A percentile compares a stretch with the other conserved stretches of the same genome.
Evolutionary conservation across 192 early-diverging fungal species (phyloP).

Genomic region (Backusella australiensis): DNA sequence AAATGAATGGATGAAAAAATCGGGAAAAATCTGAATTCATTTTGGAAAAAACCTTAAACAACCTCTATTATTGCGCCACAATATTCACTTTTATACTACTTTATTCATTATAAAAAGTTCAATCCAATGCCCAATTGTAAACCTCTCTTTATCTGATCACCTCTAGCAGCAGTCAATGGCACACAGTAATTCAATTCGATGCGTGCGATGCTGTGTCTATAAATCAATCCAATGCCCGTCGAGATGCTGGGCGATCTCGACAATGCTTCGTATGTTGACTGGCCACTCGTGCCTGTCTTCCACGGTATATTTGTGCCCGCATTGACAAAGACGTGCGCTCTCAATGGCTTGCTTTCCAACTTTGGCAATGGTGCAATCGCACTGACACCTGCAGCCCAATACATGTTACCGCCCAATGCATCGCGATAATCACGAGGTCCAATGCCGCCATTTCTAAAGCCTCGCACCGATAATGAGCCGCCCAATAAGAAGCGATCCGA

Average conservation of each 20-base stretch:
- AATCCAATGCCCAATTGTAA: conserved; percentile 87
- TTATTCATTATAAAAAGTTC: conserved; percentile 61
- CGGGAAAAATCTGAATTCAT: background rate
- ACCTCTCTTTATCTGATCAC: conserved; percentile 71
- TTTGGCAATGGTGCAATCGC: conserved; percentile 81
- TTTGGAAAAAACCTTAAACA: background rate
- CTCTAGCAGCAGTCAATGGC: conserved; percentile 62
- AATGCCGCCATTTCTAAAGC: conserved; percentile 84
- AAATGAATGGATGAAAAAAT: background rate
- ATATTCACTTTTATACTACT: background rate
- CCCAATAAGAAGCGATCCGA: conserved; percentile 89
- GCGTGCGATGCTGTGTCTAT: conserved; percentile 80
- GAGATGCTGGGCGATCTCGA: conserved; percentile 66
- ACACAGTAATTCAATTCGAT: conserved; percentile 91
- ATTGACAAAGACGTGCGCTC: conserved; percentile 87
- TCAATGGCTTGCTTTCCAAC: conserved; percentile 59
- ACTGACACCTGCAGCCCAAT: conserved; percentile 75
- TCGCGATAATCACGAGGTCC: conserved; percentile 84
- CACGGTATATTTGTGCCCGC: conserved; percentile 71
- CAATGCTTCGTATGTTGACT: conserved; percentile 42
- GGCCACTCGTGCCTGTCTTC: conserved; percentile 33
- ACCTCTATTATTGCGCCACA: background rate
- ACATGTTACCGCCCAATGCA: conserved; percentile 86
- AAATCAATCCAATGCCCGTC: conserved; percentile 81
- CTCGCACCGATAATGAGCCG: conserved; percentile 81